Evolutionary conservation across 768 basidiomycete species (phyloP).

Genomic region (Mrakia frigida): DNA sequence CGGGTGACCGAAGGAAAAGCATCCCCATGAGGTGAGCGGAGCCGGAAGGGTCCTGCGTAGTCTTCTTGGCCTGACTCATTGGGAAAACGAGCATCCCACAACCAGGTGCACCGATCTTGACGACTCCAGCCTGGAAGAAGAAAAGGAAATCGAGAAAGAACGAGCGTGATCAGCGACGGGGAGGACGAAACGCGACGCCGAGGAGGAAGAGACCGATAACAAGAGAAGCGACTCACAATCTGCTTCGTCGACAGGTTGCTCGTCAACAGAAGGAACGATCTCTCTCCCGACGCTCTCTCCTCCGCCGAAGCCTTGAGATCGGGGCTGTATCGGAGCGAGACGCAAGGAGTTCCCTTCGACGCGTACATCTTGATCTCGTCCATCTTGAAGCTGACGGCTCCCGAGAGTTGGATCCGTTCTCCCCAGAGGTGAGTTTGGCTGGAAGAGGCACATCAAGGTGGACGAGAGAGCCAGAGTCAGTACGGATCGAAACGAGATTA

Average conservation of each 20-base stretch:
- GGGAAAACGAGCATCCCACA: conserved; percentile 20
- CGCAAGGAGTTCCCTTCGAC: background rate
- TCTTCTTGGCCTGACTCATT: background rate
- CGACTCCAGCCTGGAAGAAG: background rate
- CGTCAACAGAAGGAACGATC: background rate
- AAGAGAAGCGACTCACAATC: background rate
- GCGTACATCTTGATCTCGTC: background rate
- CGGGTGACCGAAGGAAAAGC: conserved; percentile 10
- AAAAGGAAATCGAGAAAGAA: background rate
- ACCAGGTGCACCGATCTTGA: conserved; percentile 9
- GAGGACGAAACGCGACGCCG: background rate
- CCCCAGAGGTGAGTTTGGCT: background rate
- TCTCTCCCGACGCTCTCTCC: background rate
- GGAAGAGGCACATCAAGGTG: background rate
- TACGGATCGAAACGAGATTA: too few species aligned
- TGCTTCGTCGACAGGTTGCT: conserved; percentile 1
- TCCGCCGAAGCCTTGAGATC: background rate
- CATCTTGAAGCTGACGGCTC: background rate
- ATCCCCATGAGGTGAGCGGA: conserved; percentile 14
- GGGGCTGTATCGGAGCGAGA: background rate
- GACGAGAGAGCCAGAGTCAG: background rate
- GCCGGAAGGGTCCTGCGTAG: background rate
- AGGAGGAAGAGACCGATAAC: background rate
- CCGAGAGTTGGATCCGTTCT: background rate
- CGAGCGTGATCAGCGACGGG: too few species aligned